These are phyloP conservation scores for Microsporum audouinii DNA, from an alignment of 2,329 filamentous ascomycete species.

Conservation along the genomic window DNA sequence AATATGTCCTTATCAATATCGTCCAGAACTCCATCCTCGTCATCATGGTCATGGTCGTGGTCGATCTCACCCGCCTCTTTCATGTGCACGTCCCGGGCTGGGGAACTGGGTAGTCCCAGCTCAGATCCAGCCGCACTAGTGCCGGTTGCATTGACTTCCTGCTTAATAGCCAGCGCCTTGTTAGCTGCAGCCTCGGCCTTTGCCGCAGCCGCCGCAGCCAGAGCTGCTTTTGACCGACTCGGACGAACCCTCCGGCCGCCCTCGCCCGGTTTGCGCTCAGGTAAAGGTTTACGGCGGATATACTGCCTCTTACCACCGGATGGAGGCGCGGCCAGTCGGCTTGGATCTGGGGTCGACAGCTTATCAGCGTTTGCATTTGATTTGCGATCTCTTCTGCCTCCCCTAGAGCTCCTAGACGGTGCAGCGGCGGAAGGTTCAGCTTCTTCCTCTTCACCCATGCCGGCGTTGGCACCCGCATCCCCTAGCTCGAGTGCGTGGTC, in stretches of 20 bases:
- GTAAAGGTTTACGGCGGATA: not conserved
- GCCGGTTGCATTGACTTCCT: not conserved
- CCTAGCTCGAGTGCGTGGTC: conserved; percentile 5
- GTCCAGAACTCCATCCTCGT: conserved; percentile 3
- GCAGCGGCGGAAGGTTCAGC: conserved; percentile 3
- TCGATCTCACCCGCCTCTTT: not conserved
- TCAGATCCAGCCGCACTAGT: not conserved
- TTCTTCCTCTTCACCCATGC: conserved; percentile 3
- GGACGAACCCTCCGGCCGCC: not conserved
- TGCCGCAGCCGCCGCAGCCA: not conserved
- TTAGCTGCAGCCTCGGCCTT: not conserved
- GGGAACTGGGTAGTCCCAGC: not conserved
- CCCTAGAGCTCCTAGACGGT: not conserved
- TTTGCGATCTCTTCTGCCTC: conserved; percentile 7
- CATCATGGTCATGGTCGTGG: not conserved
- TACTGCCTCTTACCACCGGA: not conserved
- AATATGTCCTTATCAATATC: conserved; percentile 8
- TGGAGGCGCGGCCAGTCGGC: not conserved
- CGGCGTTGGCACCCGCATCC: not conserved
- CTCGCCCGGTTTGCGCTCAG: not conserved
- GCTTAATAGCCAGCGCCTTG: not conserved
- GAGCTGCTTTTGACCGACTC: not conserved
- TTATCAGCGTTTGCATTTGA: not conserved
- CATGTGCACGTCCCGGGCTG: conserved; percentile 2
- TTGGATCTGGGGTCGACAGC: not conserved